Percentiles rank a stretch among this genome's conserved stretches.
Conservation (phyloP, 441 rosid genomes). For the Erodium moschatum region DNA sequence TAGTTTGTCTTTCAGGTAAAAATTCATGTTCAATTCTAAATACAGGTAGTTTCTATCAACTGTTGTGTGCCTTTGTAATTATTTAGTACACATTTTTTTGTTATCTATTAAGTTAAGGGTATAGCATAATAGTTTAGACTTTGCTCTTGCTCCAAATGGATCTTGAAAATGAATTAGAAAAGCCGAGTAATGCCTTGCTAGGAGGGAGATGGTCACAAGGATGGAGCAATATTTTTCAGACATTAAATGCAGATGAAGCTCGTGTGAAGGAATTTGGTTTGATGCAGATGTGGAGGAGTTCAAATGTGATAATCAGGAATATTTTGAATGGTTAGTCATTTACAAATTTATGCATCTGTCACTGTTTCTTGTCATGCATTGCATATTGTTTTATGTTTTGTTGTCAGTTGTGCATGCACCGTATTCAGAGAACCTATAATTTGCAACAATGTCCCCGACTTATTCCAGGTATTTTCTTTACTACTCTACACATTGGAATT, state of each 20-base stretch:
- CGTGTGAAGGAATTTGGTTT: slow-evolving; percentile 71
- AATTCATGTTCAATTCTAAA: too few relatives aligned
- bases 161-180: too few relatives aligned
- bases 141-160: too few relatives aligned
- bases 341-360: background rate
- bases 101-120: too few relatives aligned
- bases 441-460: slow-evolving; percentile 72
- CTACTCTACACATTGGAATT: background rate
- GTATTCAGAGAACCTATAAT: slow-evolving; percentile 90
- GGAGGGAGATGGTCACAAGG: too few relatives aligned
- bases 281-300: slow-evolving; percentile 90
- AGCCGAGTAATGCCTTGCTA: too few relatives aligned
- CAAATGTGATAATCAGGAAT: slow-evolving; percentile 87
- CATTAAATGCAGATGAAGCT: slow-evolving; percentile 77
- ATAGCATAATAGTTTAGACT: too few relatives aligned
- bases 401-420: slow-evolving; percentile 45
- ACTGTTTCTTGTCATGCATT: background rate
- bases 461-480: slow-evolving; percentile 49
- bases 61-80: too few relatives aligned
- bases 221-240: too few relatives aligned
- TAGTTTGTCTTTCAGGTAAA: too few relatives aligned
- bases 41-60: too few relatives aligned
- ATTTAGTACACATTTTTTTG: too few relatives aligned
- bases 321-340: slow-evolving; percentile 58
- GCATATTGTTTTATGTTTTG: background rate